Evolutionary conservation across 2,329 filamentous ascomycete species (phyloP).

Genomic region (Fusarium heterosporum): DNA sequence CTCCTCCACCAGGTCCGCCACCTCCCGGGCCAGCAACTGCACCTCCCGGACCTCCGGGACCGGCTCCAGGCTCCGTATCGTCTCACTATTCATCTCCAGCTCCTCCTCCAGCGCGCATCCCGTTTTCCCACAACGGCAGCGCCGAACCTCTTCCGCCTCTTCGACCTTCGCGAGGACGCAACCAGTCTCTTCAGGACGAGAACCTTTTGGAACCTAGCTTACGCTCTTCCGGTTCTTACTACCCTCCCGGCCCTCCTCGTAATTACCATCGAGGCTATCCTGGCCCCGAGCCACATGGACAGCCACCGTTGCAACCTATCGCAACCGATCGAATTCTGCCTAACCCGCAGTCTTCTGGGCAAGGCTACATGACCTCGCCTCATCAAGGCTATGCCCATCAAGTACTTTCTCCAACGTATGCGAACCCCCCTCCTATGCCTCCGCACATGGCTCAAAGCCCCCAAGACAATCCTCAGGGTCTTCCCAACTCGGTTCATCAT

Average conservation of each 20-base stretch:
- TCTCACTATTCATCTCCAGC: slow-evolving; percentile 47
- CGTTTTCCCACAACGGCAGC: slow-evolving; percentile 52
- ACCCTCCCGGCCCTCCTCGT: slow-evolving; percentile 48
- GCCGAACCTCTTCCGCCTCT: slow-evolving; percentile 55
- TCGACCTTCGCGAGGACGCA: slow-evolving; percentile 53
- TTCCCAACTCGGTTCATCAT: slow-evolving; percentile 49
- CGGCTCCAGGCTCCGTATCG: slow-evolving; percentile 37
- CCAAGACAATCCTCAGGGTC: slow-evolving; percentile 51
- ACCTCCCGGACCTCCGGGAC: slow-evolving; percentile 29
- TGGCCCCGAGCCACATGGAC: slow-evolving; percentile 47
- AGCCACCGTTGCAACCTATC: slow-evolving; percentile 48
- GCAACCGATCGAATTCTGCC: slow-evolving; percentile 52
- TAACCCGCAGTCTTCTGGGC: slow-evolving; percentile 49
- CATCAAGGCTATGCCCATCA: slow-evolving; percentile 49
- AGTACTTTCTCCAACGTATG: slow-evolving; percentile 55
- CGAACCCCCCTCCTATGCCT: slow-evolving; percentile 47
- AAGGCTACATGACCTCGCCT: slow-evolving; percentile 53
- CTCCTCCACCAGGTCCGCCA: slow-evolving; percentile 46
- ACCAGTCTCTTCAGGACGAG: slow-evolving; percentile 52
- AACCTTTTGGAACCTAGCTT: slow-evolving; percentile 49
- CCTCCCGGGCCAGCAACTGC: slow-evolving; percentile 42
- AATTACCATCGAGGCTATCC: slow-evolving; percentile 51
- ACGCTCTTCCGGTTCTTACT: slow-evolving; percentile 51
- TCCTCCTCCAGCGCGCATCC: slow-evolving; percentile 48
- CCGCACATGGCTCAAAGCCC: slow-evolving; percentile 52